Evolutionary conservation across 2,329 filamentous ascomycete species (phyloP), one percentile per base, ranked within the genome.

Genomic region (Endoconidiophora laricicola): DNA sequence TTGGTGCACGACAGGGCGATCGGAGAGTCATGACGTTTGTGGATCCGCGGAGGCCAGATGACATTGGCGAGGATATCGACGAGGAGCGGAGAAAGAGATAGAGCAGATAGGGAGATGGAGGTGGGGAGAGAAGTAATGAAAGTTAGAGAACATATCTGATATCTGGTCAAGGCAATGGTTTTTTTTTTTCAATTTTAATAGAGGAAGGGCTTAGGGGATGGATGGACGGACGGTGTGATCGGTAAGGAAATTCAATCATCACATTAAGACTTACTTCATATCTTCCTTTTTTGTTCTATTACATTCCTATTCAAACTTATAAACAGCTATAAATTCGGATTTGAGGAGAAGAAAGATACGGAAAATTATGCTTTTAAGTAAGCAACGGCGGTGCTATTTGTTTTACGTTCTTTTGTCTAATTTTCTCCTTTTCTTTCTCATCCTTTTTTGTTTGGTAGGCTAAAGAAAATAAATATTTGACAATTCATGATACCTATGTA

Each of bases 1-100:
- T 82, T 46, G 78, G 78, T n/a, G 75, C 76, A 2, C 67, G 76
- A 50, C 69, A 71, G 63, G 76, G 75, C 12, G 78, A 82, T 57
- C 65, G 68, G 57, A 66, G 75, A 24, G 63, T 72, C 47, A 72
- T 71, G 33, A 72, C 73, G 14, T 66, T 71, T 46, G 72, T 78
- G 18, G 75, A 79, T 54, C 72, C 73, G 10, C 65, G 69, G 41
- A 69, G 64, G 53, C 74, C 75, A 2, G 65, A 65, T 52, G 71
- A 73, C 56, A 60, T 78, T 23, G 73, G 72, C 1, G 69, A 70
- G 44, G 74, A 78, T 55, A 66, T 77, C 20, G 71, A 73, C 14
- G 69, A 71, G 48, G 49, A 50, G 47, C 44, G 50, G 46, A 46
- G 51, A n/a, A 50, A 51, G 52, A 49, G 40, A 38, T 48, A 18